Conservation (phyloP, 208 protist genomes). For the Crithidia thermophila region DNA sequence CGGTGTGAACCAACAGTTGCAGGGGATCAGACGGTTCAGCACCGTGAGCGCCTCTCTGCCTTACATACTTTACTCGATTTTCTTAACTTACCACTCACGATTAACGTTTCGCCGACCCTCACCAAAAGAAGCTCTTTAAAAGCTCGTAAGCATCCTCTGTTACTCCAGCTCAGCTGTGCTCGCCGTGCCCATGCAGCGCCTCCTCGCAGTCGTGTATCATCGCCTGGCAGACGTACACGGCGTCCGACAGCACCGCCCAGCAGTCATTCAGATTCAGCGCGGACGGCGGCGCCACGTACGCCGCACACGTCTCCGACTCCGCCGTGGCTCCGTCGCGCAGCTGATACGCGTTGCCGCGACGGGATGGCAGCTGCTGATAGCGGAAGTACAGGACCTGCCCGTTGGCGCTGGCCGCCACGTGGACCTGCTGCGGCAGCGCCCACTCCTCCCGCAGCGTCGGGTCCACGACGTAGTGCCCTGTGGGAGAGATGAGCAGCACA, state of each 20-base stretch:
- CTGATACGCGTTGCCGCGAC: slow-evolving; percentile 55
- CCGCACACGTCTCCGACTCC: slow-evolving; percentile 10
- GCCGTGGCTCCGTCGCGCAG: slow-evolving; percentile 18
- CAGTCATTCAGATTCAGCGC: slow-evolving; percentile 40
- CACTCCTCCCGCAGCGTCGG: slow-evolving; percentile 72
- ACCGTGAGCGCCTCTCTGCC: no score
- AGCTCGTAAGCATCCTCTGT: no score
- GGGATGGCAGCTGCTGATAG: slow-evolving; percentile 75
- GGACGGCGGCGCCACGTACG: slow-evolving; percentile 15
- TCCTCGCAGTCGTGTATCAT: slow-evolving; percentile 77
- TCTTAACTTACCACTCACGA: no score
- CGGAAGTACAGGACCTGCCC: slow-evolving; percentile 63
- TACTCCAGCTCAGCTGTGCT: neutral
- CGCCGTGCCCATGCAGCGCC: slow-evolving; percentile 12
- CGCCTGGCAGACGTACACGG: slow-evolving; percentile 55
- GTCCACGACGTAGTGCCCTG: slow-evolving; percentile 82
- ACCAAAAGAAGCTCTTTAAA: no score
- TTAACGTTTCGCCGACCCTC: no score
- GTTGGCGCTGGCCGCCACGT: slow-evolving; percentile 53
- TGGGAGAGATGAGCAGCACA: slow-evolving; percentile 65
- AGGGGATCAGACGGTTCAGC: no score
- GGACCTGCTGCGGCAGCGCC: slow-evolving; percentile 79
- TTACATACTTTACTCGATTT: no score
- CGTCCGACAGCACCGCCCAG: slow-evolving; percentile 43
- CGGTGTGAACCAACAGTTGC: no score